Evolutionary conservation across 2,329 filamentous ascomycete genomes (phyloP).

Genomic region (Neoscytalidium dimidiatum): DNA sequence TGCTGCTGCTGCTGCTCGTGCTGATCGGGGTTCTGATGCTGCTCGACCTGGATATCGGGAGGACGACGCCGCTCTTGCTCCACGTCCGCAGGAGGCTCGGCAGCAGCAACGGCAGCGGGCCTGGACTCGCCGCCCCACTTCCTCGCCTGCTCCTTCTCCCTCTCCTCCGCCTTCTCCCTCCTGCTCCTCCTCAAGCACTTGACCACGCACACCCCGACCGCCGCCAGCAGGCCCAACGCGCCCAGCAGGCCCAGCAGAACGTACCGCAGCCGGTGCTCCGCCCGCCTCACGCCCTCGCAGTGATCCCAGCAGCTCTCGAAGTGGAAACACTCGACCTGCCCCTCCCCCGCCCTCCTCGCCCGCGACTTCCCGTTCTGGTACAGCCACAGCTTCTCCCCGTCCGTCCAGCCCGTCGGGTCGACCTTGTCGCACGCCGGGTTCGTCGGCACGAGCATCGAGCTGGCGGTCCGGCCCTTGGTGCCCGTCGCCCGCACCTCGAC

Average conservation of each 20-base stretch:
- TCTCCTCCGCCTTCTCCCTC: neutral
- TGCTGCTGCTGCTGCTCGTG: neutral
- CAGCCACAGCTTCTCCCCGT: neutral
- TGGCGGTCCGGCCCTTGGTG: neutral
- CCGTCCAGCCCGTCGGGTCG: neutral
- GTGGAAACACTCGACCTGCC: neutral
- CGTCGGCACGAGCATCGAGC: neutral
- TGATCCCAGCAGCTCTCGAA: conserved; percentile 1
- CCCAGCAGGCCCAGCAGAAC: neutral
- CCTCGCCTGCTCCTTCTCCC: neutral
- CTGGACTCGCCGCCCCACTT: neutral
- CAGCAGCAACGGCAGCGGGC: neutral
- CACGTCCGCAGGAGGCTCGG: too few relatives aligned
- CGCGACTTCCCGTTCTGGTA: neutral
- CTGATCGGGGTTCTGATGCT: too few relatives aligned
- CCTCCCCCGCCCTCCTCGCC: neutral
- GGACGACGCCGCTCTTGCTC: too few relatives aligned
- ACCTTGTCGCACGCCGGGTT: neutral
- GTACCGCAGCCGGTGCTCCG: neutral
- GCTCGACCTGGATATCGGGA: too few relatives aligned
- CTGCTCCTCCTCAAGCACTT: neutral
- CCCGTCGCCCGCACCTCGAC: neutral
- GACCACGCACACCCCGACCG: neutral
- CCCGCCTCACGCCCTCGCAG: neutral
- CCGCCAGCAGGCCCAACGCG: neutral